Conservation (phyloP, 768 basidiomycete species). For the Russula virescens region DNA sequence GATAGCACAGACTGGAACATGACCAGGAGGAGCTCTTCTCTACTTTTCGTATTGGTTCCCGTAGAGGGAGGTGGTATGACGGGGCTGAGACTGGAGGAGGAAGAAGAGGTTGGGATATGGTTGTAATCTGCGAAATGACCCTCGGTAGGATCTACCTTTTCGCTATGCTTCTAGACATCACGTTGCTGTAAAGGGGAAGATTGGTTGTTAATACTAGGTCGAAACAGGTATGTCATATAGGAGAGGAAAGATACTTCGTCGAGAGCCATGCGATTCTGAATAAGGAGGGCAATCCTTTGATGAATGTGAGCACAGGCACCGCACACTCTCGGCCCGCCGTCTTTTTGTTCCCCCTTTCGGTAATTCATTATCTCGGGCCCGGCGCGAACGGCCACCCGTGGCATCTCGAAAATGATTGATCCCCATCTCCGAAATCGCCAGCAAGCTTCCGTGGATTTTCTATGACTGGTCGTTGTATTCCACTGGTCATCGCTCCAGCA, state of each 20-base stretch:
- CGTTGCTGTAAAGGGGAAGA: constrained; percentile 56
- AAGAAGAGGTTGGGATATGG: constrained; percentile 99
- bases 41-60: constrained; percentile 99
- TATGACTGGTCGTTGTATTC: too few relatives aligned
- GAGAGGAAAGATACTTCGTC: constrained; percentile 62
- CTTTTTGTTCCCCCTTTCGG: neutral
- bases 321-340: neutral
- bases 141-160: constrained; percentile 91
- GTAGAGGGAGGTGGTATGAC: constrained; percentile 94
- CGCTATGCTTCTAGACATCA: constrained; percentile 90
- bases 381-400: too few relatives aligned
- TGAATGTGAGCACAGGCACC: too few relatives aligned
- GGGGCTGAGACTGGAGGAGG: constrained; percentile 94
- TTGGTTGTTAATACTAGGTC: constrained; percentile 18
- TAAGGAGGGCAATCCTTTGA: constrained; percentile 92
- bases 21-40: constrained; percentile 95
- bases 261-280: constrained; percentile 96
- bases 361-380: neutral
- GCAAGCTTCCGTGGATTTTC: too few relatives aligned
- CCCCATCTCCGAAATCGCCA: too few relatives aligned
- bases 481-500: too few relatives aligned
- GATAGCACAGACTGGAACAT: constrained; percentile 99
- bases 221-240: neutral
- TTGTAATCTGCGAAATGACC: constrained; percentile 83
- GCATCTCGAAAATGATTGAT: too few relatives aligned